Evolutionary conservation across 768 basidiomycete genomes (phyloP).

Genomic region (Lentinus brumalis): DNA sequence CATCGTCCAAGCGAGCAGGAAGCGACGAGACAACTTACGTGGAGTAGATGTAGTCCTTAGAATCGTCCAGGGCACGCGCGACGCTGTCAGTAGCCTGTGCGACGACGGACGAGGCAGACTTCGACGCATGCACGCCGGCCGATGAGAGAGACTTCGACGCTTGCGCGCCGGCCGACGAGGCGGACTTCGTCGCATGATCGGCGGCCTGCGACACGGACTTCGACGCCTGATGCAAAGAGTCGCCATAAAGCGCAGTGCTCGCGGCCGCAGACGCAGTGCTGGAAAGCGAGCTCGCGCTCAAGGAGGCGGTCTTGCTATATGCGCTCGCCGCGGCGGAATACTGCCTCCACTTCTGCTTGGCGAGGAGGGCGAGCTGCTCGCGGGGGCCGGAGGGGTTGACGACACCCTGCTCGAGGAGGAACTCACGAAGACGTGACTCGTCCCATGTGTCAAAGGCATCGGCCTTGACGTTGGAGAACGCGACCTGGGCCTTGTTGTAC

Average conservation of each 20-base stretch:
- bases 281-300: conserved; percentile 49
- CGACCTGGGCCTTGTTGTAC: conserved; percentile 61
- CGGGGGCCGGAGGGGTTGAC: conserved; percentile 77
- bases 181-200: conserved; percentile 19
- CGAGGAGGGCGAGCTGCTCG: conserved; percentile 79
- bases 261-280: conserved; percentile 26
- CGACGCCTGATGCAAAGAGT: conserved; percentile 40
- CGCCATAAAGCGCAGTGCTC: conserved; percentile 41
- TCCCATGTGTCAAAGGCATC: conserved; percentile 79
- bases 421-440: conserved; percentile 79
- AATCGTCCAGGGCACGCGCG: conserved; percentile 57
- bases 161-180: conserved; percentile 43
- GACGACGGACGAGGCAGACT: conserved; percentile 35
- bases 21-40: conserved; percentile 41
- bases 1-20: not conserved
- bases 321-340: conserved; percentile 63
- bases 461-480: conserved; percentile 56
- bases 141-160: conserved; percentile 44
- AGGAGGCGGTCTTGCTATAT: conserved; percentile 39
- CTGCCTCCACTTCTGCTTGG: conserved; percentile 66
- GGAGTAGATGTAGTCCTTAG: conserved; percentile 87
- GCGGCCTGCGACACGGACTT: conserved; percentile 35
- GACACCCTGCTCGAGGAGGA: conserved; percentile 84
- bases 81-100: conserved; percentile 58
- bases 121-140: conserved; percentile 35